Base-by-base conservation (phyloP, 108 stramenopile species). In the Mediolabrus comicus region DNA sequence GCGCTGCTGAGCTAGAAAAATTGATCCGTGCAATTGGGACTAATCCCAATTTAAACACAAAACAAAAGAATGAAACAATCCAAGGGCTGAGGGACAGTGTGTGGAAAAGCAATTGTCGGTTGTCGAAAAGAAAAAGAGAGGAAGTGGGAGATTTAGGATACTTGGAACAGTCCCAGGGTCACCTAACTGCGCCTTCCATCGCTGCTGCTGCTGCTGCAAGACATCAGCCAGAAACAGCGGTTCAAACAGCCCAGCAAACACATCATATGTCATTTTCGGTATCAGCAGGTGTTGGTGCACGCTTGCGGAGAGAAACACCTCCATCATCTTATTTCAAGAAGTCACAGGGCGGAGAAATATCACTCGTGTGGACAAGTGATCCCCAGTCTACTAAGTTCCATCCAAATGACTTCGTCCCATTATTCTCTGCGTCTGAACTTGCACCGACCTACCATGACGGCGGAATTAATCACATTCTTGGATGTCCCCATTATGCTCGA, bases 401-500 rank as follows among this genome's bases (percentile, higher is more conserved):
- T 49, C 69, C 82, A 33, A 60, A 57, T 60, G 39, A 72, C 1
- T 67, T 72, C 19, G 46, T 88, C 25, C 92, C 91, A 17, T 65
- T 83, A 31, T 94, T 92, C 72, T 84, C 95, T 19, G 72, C 87
- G 19, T 74, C 83, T 2, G 92, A 93, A 67, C 87, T 96, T 34
- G 88, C 89, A 17, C 95, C 89, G 5, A 93, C 88, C 4, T 88
- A 91, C 66, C 86, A 92, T 68, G 91, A 92, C 41, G 89, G 91
- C 10, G 85, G 86, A 0, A 77, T 79, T 4, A 83, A 85, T 46
- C 74, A 82, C 27, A 87, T 88, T 9, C 69, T 95, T 10, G 95
- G 97, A 22, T 97, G 97, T 57, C 87, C 88, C 1, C 95, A 97
- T 75, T 97, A 97, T 69, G 85, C 87, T 8, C 72, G 97, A 55